Conservation (phyloP, 1,284 basidiomycete genomes). For the Baeospora myosura region DNA sequence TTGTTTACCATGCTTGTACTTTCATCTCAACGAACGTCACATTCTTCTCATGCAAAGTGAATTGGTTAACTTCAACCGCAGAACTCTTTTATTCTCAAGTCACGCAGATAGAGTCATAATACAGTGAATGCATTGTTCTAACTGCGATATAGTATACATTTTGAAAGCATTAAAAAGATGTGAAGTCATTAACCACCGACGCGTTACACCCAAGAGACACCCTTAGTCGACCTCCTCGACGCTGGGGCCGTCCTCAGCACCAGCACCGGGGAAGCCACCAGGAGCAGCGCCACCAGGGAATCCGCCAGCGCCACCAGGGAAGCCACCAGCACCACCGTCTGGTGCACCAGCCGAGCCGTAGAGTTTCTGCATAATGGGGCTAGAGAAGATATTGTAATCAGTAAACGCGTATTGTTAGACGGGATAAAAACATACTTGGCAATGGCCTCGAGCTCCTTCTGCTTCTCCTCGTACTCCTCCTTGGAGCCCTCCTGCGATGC, state of each 20-base stretch:
- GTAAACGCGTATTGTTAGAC: slow-evolving; percentile 3
- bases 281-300: slow-evolving; percentile 42
- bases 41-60: no score
- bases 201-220: background rate
- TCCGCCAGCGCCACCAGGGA: slow-evolving; percentile 41
- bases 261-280: slow-evolving; percentile 44
- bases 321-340: slow-evolving; percentile 45
- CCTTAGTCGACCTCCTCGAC: slow-evolving; percentile 83
- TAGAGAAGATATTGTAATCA: slow-evolving; percentile 16
- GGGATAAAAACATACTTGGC: slow-evolving; percentile 47
- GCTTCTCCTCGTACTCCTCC: slow-evolving; percentile 93
- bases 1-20: no score
- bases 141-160: slow-evolving; percentile 1
- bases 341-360: slow-evolving; percentile 72
- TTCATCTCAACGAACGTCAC: no score
- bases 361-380: slow-evolving; percentile 91
- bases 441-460: slow-evolving; percentile 90
- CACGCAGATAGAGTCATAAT: slow-evolving; percentile 1
- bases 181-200: background rate
- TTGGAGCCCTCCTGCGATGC: slow-evolving; percentile 84
- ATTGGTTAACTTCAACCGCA: no score
- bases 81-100: no score
- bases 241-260: slow-evolving; percentile 70
- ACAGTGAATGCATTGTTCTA: slow-evolving; percentile 1
- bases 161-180: slow-evolving; percentile 3